A percentile compares a stretch with the other conserved stretches of the same genome.
Evolutionary conservation across 2,329 filamentous ascomycete species (phyloP).

Genomic region (Colletotrichum sp.): DNA sequence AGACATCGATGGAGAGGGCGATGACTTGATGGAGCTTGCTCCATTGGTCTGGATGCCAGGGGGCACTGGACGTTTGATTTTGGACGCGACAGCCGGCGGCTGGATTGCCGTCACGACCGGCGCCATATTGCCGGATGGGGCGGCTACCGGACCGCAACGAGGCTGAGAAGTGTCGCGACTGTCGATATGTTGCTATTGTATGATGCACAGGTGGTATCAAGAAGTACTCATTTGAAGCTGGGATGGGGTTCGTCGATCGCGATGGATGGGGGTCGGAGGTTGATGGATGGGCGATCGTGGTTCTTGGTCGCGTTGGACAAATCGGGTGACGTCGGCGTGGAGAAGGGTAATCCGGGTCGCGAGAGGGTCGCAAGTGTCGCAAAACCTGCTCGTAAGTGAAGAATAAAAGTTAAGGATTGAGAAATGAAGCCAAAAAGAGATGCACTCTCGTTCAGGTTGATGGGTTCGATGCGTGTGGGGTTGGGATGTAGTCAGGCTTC

Average conservation of each 20-base stretch:
- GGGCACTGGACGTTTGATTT: slow-evolving; percentile 72
- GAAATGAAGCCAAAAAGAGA: not conserved
- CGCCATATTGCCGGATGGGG: slow-evolving; percentile 47
- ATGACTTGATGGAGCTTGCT: slow-evolving; percentile 59
- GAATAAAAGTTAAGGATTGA: not conserved
- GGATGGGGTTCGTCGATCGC: not conserved
- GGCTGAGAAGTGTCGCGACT: not conserved
- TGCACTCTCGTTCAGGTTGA: slow-evolving; percentile 11
- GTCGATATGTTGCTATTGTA: not conserved
- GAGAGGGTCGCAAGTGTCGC: not conserved
- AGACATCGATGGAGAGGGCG: slow-evolving; percentile 62
- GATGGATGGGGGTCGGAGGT: not conserved
- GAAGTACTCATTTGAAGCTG: slow-evolving; percentile 7
- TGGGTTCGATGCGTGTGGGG: slow-evolving; percentile 17
- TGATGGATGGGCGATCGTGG: not conserved
- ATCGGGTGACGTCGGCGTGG: slow-evolving; percentile 20
- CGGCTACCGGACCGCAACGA: slow-evolving; percentile 8
- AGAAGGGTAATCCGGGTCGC: not conserved
- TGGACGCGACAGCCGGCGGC: slow-evolving; percentile 50
- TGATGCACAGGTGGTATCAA: not conserved
- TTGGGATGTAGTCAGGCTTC: slow-evolving; percentile 22
- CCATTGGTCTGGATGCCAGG: slow-evolving; percentile 72
- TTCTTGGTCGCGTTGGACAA: slow-evolving; percentile 1
- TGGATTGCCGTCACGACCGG: slow-evolving; percentile 56
- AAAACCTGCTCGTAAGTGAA: not conserved